Evolutionary conservation across 345 rosid species (phyloP).

Genomic region (Microthlaspi erraticum): DNA sequence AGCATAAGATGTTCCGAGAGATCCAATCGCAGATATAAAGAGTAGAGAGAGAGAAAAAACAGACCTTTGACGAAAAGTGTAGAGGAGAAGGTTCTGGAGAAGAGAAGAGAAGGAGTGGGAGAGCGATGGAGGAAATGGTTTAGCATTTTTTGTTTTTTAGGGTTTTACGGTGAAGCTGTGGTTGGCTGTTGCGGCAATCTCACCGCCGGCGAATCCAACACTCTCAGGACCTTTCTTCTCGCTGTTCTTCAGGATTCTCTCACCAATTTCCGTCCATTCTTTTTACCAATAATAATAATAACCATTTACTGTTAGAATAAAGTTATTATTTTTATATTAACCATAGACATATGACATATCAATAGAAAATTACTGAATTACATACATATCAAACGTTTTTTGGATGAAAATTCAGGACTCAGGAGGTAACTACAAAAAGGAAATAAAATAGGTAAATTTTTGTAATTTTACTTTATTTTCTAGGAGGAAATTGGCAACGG

Average conservation of each 20-base stretch:
- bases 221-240: neutral
- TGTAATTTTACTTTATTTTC: too few relatives aligned
- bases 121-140: slow-evolving; percentile 25
- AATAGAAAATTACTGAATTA: too few relatives aligned
- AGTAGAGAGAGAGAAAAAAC: neutral
- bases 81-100: slow-evolving; percentile 42
- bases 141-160: slow-evolving; percentile 11
- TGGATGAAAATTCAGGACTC: too few relatives aligned
- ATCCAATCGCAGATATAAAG: neutral
- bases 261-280: neutral
- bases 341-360: too few relatives aligned
- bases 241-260: too few relatives aligned
- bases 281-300: neutral
- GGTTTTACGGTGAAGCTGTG: slow-evolving; percentile 10
- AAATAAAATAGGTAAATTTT: too few relatives aligned
- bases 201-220: slow-evolving; percentile 20
- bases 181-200: slow-evolving; percentile 3
- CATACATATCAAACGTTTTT: too few relatives aligned
- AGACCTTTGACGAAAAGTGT: slow-evolving; percentile 44
- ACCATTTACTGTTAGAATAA: too few relatives aligned
- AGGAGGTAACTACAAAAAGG: too few relatives aligned
- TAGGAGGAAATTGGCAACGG: too few relatives aligned
- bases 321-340: too few relatives aligned
- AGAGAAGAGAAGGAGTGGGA: slow-evolving; percentile 23
- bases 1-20: slow-evolving; percentile 18